Evolutionary conservation across 352 stramenopile genomes (phyloP), one percentile per base, ranked within the genome.

Genomic region (Phytophthora nicotianae): DNA sequence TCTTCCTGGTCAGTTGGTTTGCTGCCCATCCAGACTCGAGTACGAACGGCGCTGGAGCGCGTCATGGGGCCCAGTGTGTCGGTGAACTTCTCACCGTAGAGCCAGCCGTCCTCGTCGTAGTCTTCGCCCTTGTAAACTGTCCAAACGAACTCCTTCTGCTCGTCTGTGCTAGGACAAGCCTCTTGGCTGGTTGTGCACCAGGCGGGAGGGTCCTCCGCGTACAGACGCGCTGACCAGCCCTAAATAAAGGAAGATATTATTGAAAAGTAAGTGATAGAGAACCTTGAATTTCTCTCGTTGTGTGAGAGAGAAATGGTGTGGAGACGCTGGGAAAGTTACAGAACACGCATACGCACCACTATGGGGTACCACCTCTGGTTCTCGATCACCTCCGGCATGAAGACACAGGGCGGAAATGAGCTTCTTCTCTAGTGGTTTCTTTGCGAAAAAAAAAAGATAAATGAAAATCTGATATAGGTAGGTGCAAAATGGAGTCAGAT

Each of bases 341-440:
- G 24, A 16, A 53, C 20, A 65, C 8, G 17, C 61, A 76, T 41
- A 65, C 68, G 58, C 74, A 95, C 86, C 48, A 90, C 59, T 7
- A 95, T 76, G 14, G 86, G 68, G 43, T 89, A 93, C 86, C 86
- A 95, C 23, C 86, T 83, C 67, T 95, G 86, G 65, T 95, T 95
- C 73, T 95, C 86, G 58, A 95, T 87, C 62, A 95, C 74, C 62
- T 95, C 86, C 16, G 66, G 65, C 78, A 82, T 82, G 16, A 37
- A 63, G 42, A 48, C 42, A 24, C 43, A 23, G 4, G 32, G 50
- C 23, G 33, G n/a, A 10, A 24, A 4, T 10, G 8, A 43, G 14
- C 55, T 35, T 32, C 19, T 46, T 50, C 29, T 62, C 55, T 16
- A 35, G 32, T 38, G 32, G 32, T 38, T 38, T 38, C 32, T 38